phyloP scores from a whole-genome alignment of 1,284 basidiomycete genomes.

The Trametes hirsuta region DNA sequence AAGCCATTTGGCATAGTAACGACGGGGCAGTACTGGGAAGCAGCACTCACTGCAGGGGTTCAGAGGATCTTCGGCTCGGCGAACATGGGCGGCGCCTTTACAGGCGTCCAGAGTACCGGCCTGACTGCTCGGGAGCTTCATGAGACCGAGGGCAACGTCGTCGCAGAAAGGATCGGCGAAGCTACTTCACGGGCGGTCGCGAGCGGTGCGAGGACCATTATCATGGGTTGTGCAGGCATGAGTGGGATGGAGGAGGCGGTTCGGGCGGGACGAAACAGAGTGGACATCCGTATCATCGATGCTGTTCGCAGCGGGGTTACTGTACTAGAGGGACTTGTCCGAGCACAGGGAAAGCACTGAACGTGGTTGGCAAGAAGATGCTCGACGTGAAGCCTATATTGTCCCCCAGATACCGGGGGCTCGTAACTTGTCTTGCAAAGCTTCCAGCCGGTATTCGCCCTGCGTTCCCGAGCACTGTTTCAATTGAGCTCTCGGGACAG shows the following conservation, averaged over 20 bases:
- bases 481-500: too few relatives aligned
- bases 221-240: constrained; percentile 56
- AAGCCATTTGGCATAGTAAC: constrained; percentile 51
- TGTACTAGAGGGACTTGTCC: constrained; percentile 26
- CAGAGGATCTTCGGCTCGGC: constrained; percentile 23
- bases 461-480: too few relatives aligned
- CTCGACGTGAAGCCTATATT: too few relatives aligned
- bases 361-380: too few relatives aligned
- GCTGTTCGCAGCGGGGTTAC: constrained; percentile 38
- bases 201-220: constrained; percentile 34
- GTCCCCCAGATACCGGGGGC: too few relatives aligned
- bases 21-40: constrained; percentile 49
- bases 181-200: constrained; percentile 35
- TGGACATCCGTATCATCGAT: constrained; percentile 44
- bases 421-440: too few relatives aligned
- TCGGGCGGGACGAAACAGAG: constrained; percentile 31
- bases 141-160: constrained; percentile 36
- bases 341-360: background rate
- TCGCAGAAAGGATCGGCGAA: constrained; percentile 40
- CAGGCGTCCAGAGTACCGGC: constrained; percentile 48
- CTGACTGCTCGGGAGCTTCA: constrained; percentile 48
- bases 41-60: constrained; percentile 35
- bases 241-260: constrained; percentile 47
- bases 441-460: too few relatives aligned
- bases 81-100: constrained; percentile 31